Base-by-base conservation (phyloP, 139 green algal species). In the Eudorina sp. region DNA sequence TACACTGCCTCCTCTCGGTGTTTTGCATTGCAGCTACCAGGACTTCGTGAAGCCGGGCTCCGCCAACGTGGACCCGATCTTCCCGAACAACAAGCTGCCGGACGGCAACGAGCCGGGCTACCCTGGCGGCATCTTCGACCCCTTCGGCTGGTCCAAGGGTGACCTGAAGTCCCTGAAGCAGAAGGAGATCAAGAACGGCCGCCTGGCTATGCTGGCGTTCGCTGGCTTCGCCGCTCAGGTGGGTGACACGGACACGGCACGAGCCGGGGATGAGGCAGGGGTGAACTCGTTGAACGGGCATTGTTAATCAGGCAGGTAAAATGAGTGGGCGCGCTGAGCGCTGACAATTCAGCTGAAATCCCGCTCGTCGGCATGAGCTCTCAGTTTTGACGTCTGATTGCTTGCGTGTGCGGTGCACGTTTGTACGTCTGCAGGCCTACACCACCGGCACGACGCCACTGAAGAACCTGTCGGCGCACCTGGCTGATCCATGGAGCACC, bases 121-220 rank as follows among this genome's bases (percentile, higher is more conserved):
- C 92, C 94, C 94, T 55, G 96, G 94, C 51, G 93, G 93, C 84
- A 86, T 92, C 82, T 97, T 97, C 86, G 95, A 98, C 91, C 96
- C 95, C 70, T 90, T 98, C 38, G 93, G 92, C 85, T 95, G 94
- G 69, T 88, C 88, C 92, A 97, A 95, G 92, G 92, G 93, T 55
- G 88, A 95, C 90, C 53, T 96, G 36, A 88, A 90, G 60, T 90
- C 29, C 23, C 90, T 97, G 87, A 94, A 96, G 92, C 53, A 92
- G 38, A 97, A 97, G 96, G 96, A 98, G 96, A 93, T 98, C 73
- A 98, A 98, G 94, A 97, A 98, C 89, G 96, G 93, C 40, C 92
- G 96, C 77, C 91, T 97, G 40, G 94, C 94, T 62, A 95, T 96
- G 94, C 84, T 95, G 4, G 94, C 88, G 2, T 95, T 96, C 74